phyloP scores from a whole-genome alignment of 2,329 filamentous ascomycete species.

The Penicillium palitans region DNA sequence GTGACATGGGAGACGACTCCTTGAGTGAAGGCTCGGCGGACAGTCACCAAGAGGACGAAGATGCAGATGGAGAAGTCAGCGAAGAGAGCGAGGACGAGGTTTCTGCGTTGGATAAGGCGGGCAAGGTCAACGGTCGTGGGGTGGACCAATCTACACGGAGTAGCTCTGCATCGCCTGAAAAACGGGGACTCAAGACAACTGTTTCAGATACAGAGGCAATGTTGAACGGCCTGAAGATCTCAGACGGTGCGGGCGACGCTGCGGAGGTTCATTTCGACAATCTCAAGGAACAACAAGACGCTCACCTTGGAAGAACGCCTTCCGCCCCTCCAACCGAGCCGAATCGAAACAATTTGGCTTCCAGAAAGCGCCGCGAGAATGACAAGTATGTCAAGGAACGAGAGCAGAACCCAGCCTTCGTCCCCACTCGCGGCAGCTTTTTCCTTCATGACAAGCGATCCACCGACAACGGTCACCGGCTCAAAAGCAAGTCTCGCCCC shows the following conservation, averaged over 20 bases:
- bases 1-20: conserved; percentile 60
- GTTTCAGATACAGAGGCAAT: conserved; percentile 61
- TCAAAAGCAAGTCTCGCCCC: conserved; percentile 58
- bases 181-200: conserved; percentile 38
- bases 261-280: conserved; percentile 55
- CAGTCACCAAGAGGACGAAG: conserved; percentile 59
- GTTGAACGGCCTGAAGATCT: conserved; percentile 58
- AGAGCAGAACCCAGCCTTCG: conserved; percentile 87
- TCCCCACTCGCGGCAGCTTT: conserved; percentile 90
- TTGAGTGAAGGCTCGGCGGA: conserved; percentile 61
- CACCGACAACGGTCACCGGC: conserved; percentile 75
- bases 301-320: conserved; percentile 39
- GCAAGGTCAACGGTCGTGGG: conserved; percentile 32
- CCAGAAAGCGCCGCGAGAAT: conserved; percentile 78
- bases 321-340: conserved; percentile 41
- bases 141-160: conserved; percentile 31
- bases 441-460: conserved; percentile 95
- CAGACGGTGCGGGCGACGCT: conserved; percentile 39
- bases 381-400: conserved; percentile 87
- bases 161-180: conserved; percentile 38
- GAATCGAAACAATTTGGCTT: conserved; percentile 60
- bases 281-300: conserved; percentile 31
- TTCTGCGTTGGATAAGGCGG: conserved; percentile 28
- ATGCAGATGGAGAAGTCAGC: conserved; percentile 60
- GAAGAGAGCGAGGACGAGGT: conserved; percentile 56